phyloP scores from a whole-genome alignment of 306 rosid species.

The Medicago truncatula region MtrunA17r5.0-ANR NC_053048.1:47529501-47530000 shows the following conservation, averaged over 20 bases:
- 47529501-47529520: too few species aligned
- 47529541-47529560: background rate
- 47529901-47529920: conserved; percentile 69
- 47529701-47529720: conserved; percentile 13
- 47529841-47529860: conserved; percentile 83
- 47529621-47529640: background rate
- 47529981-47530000: too few species aligned
- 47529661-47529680: conserved; percentile 18
- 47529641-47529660: conserved; percentile 15
- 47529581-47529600: background rate
- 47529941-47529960: too few species aligned
- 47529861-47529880: conserved; percentile 73
- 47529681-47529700: conserved; percentile 14
- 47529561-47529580: background rate
- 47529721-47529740: conserved; percentile 44
- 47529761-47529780: conserved; percentile 64
- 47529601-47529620: background rate
- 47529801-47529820: conserved; percentile 81
- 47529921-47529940: too few species aligned
- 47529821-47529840: conserved; percentile 77
- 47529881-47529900: conserved; percentile 76
- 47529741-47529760: conserved; percentile 62
- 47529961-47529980: too few species aligned
- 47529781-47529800: conserved; percentile 80
- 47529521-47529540: background rate